Base-by-base conservation (phyloP, 805 yeast species). In the Candida mattraensis region DNA sequence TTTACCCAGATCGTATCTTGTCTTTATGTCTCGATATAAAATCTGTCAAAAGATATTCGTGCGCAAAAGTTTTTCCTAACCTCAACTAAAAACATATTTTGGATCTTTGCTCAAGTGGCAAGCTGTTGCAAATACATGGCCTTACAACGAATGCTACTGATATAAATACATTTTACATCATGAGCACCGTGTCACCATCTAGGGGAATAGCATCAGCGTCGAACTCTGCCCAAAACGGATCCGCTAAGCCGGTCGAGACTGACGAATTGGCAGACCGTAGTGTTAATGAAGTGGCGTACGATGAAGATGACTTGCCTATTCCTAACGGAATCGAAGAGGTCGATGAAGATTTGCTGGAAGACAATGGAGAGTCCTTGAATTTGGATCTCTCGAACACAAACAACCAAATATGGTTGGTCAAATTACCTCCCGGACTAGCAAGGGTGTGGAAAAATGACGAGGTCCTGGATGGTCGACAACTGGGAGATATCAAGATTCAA, bases 401-500 rank as follows among this genome's bases (percentile, higher is more conserved):
- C 30, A 81, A 83, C 51, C 87, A 87, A 48, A 81, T 93, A 26
- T 93, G 98, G 99, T 68, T 93, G 15, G 95, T 93, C 16, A 77
- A 93, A 50, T 66, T 93, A 53, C 98, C 99, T 2, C 79, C 86
- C 54, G 87, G 87, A 53, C 66, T 93, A 42, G 83, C 95, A 19
- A 86, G 82, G 25, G 70, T 76, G 46, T 87, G 97, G 95, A 72
- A 79, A 35, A 72, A 82, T 44, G 71, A 75, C 35, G 76, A 70
- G 16, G 64, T 66, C 28, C 61, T 83, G 32, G 72, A 76, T 35
- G 96, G 96, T 5, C 80, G 82, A 52, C 81, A 80, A 41, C 63
- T 93, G 45, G 94, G 96, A 5, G 80, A 78, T 48, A 85, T 93
- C 23, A 77, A 84, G 53, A 84, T 88, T 42, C 76, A 78, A 50